phyloP scores from a whole-genome alignment of 768 basidiomycete genomes.

The Clitopilus hobsonii region DNA sequence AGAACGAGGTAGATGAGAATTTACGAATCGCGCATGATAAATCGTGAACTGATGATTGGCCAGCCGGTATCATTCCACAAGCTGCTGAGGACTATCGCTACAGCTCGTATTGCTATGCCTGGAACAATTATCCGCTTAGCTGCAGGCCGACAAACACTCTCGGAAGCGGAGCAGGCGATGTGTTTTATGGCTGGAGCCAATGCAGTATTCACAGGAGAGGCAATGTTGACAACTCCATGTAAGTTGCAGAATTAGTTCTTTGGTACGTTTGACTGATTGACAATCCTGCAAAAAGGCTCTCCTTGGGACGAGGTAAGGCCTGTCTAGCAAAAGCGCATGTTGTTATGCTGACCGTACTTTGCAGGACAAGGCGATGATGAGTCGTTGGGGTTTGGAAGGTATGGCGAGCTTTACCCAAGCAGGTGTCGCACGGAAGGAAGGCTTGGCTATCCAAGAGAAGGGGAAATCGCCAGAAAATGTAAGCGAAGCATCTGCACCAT shows the following conservation, averaged over 20 bases:
- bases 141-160: slow-evolving; percentile 85
- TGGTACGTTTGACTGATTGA: slow-evolving; percentile 5
- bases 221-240: slow-evolving; percentile 97
- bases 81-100: slow-evolving; percentile 90
- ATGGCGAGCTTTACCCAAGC: slow-evolving; percentile 86
- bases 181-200: slow-evolving; percentile 99
- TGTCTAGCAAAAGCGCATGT: not conserved
- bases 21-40: not conserved
- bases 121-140: slow-evolving; percentile 92
- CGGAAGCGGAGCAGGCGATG: slow-evolving; percentile 93
- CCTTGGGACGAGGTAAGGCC: slow-evolving; percentile 85
- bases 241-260: too few species aligned
- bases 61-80: slow-evolving; percentile 80
- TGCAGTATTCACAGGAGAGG: slow-evolving; percentile 97
- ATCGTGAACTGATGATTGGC: slow-evolving; percentile 6
- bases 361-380: slow-evolving; percentile 92
- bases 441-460: slow-evolving; percentile 10
- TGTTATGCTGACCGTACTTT: slow-evolving; percentile 8
- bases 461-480: slow-evolving; percentile 1
- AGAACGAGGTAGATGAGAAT: slow-evolving; percentile 63
- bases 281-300: slow-evolving; percentile 46
- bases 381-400: slow-evolving; percentile 86
- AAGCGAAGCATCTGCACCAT: slow-evolving; percentile 3
- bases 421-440: slow-evolving; percentile 54
- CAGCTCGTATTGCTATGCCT: slow-evolving; percentile 89